Percentiles rank a stretch among this genome's conserved stretches.
Conservation (phyloP, 768 basidiomycete genomes). For the Leccinum pellstonianum region DNA sequence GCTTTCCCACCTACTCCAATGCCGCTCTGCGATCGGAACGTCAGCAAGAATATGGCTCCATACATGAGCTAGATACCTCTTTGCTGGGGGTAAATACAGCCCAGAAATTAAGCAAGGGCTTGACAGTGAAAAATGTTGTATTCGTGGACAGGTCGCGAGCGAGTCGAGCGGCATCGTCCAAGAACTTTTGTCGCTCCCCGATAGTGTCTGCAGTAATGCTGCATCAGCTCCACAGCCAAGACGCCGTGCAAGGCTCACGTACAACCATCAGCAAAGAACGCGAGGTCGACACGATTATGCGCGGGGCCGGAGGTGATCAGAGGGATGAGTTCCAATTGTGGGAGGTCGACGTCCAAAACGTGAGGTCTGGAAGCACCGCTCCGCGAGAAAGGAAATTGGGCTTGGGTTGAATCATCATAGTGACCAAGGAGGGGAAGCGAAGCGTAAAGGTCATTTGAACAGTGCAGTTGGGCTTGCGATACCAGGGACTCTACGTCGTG, state of each 20-base stretch:
- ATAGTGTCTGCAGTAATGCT: conserved; percentile 43
- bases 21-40: conserved; percentile 48
- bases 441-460: conserved; percentile 22
- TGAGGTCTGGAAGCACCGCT: not conserved
- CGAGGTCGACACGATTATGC: conserved; percentile 66
- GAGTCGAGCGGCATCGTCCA: conserved; percentile 63
- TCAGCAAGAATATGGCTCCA: conserved; percentile 26
- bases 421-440: not conserved
- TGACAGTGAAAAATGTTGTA: conserved; percentile 75
- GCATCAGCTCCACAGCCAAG: conserved; percentile 1
- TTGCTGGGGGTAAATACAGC: conserved; percentile 74
- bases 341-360: conserved; percentile 24
- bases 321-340: conserved; percentile 54
- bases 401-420: conserved; percentile 8
- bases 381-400: conserved; percentile 15
- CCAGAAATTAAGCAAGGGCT: conserved; percentile 79
- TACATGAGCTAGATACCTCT: conserved; percentile 45
- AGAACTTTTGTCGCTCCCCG: conserved; percentile 60
- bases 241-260: conserved; percentile 26
- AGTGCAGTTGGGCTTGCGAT: conserved; percentile 22
- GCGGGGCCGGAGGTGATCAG: conserved; percentile 61
- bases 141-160: conserved; percentile 69
- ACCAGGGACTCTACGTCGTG: conserved; percentile 16
- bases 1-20: conserved; percentile 66
- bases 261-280: conserved; percentile 83